Percentiles rank a stretch among this genome's conserved stretches.
Evolutionary conservation across 805 yeast species (phyloP).

Genomic region (Yamadazyma ubonensis): DNA sequence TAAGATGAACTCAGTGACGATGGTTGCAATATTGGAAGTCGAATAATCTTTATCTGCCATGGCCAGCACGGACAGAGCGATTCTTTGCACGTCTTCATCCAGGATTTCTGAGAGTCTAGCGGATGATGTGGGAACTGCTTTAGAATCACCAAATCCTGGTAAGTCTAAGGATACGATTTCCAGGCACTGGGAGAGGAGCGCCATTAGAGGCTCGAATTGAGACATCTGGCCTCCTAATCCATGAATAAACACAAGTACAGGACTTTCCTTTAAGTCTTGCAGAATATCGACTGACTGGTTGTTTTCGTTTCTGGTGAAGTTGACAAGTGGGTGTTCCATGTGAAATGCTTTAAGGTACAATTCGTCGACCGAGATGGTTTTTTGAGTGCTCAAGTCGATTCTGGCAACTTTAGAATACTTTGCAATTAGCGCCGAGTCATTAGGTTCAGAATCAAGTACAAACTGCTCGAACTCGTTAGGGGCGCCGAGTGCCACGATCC

Average conservation of each 20-base stretch:
- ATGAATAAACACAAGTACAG: slow-evolving; percentile 69
- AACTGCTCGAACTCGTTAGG: slow-evolving; percentile 41
- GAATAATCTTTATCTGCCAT: slow-evolving; percentile 43
- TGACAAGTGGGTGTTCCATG: slow-evolving; percentile 50
- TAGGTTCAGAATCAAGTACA: slow-evolving; percentile 46
- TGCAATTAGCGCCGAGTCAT: slow-evolving; percentile 53
- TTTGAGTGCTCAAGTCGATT: slow-evolving; percentile 28
- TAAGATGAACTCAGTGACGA: slow-evolving; percentile 37
- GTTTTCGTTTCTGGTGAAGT: slow-evolving; percentile 27
- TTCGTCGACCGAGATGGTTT: slow-evolving; percentile 26
- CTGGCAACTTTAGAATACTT: slow-evolving; percentile 45
- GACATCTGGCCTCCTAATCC: slow-evolving; percentile 90
- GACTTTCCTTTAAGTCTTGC: slow-evolving; percentile 46
- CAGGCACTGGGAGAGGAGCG: slow-evolving; percentile 58
- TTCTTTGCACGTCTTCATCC: slow-evolving; percentile 28
- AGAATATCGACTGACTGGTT: slow-evolving; percentile 23
- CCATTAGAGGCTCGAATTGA: slow-evolving; percentile 76
- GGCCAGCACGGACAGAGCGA: slow-evolving; percentile 26
- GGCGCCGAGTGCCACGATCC: slow-evolving; percentile 17
- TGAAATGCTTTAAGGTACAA: slow-evolving; percentile 43
- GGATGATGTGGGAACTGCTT: slow-evolving; percentile 17
- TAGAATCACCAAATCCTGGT: slow-evolving; percentile 81
- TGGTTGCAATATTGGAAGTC: slow-evolving; percentile 41
- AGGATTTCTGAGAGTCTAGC: slow-evolving; percentile 25
- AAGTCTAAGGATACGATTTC: slow-evolving; percentile 72